A percentile compares a stretch with the other conserved stretches of the same genome.
These are phyloP conservation scores for Myxozyma mucilagina DNA, from an alignment of 805 yeast genomes.

Conservation along the genomic window DNA sequence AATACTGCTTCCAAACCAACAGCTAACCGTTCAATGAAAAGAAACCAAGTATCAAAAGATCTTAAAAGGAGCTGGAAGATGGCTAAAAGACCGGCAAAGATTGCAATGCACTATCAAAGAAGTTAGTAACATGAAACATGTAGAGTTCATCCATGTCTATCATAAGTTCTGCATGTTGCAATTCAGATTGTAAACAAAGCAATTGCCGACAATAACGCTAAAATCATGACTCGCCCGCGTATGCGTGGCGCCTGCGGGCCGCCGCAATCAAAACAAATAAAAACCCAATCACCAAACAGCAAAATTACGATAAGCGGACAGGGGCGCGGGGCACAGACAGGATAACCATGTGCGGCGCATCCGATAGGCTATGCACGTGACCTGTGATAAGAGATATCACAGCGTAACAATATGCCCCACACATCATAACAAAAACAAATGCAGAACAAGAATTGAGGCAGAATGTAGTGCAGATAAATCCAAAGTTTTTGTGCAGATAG, in stretches of 20 bases:
- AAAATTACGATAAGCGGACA: not conserved
- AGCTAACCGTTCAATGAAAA: constrained; percentile 59
- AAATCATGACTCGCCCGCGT: not conserved
- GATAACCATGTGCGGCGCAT: not conserved
- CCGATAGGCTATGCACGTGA: constrained; percentile 1
- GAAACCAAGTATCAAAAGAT: constrained; percentile 46
- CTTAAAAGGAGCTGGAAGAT: constrained; percentile 47
- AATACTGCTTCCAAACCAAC: constrained; percentile 53
- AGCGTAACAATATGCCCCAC: not conserved
- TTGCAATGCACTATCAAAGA: constrained; percentile 55
- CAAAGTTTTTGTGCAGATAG: not conserved
- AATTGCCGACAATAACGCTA: too few relatives aligned
- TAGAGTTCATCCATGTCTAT: not conserved
- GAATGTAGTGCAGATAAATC: not conserved
- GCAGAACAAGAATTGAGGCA: not conserved
- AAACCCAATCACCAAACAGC: not conserved
- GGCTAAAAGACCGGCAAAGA: constrained; percentile 48
- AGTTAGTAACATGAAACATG: not conserved
- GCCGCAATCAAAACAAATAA: not conserved
- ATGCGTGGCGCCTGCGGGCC: constrained; percentile 2
- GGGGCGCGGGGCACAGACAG: too few relatives aligned
- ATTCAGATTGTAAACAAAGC: too few relatives aligned
- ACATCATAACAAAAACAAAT: not conserved
- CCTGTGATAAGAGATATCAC: constrained; percentile 7
- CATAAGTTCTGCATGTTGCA: too few relatives aligned